Conservation (phyloP, 2,329 filamentous ascomycete genomes). For the Apiospora hydei region DNA sequence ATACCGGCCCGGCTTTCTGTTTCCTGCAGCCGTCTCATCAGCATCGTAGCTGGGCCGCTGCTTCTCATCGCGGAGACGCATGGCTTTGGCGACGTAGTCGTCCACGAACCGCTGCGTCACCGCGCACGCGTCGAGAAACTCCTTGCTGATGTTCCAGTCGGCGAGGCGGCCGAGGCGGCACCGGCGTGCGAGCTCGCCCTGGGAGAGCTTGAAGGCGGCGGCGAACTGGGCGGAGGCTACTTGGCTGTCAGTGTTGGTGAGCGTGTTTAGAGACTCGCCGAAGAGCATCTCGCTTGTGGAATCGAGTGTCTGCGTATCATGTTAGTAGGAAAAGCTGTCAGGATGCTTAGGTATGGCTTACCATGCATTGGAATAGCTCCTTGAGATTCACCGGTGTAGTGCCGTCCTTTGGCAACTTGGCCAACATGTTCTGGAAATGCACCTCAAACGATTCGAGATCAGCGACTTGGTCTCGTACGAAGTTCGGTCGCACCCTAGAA, state of each 20-base stretch:
- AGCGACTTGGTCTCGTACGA: constrained; percentile 20
- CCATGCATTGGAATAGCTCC: constrained; percentile 25
- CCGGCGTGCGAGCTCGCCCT: constrained; percentile 18
- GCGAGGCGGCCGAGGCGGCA: constrained; percentile 21
- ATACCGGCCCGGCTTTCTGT: constrained; percentile 48
- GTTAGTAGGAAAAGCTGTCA: neutral
- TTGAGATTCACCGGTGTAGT: constrained; percentile 23
- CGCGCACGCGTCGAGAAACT: constrained; percentile 24
- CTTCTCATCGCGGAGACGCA: constrained; percentile 37
- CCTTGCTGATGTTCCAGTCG: constrained; percentile 26
- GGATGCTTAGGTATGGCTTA: neutral
- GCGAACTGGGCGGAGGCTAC: constrained; percentile 17
- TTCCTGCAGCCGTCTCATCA: constrained; percentile 49
- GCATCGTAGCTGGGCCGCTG: constrained; percentile 58
- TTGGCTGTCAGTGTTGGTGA: constrained; percentile 19
- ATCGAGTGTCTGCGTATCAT: constrained; percentile 1
- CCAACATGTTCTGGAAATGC: constrained; percentile 25
- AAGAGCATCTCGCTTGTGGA: constrained; percentile 26
- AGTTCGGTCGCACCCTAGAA: constrained; percentile 18
- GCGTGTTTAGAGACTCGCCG: constrained; percentile 23
- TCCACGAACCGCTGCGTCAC: constrained; percentile 24
- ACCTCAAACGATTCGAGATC: constrained; percentile 23
- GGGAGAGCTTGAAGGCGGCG: constrained; percentile 12
- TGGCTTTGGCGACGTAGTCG: constrained; percentile 19
- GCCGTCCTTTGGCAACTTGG: constrained; percentile 14